Base-by-base conservation (phyloP, 768 basidiomycete genomes). In the Termitomyces sp. region DNA sequence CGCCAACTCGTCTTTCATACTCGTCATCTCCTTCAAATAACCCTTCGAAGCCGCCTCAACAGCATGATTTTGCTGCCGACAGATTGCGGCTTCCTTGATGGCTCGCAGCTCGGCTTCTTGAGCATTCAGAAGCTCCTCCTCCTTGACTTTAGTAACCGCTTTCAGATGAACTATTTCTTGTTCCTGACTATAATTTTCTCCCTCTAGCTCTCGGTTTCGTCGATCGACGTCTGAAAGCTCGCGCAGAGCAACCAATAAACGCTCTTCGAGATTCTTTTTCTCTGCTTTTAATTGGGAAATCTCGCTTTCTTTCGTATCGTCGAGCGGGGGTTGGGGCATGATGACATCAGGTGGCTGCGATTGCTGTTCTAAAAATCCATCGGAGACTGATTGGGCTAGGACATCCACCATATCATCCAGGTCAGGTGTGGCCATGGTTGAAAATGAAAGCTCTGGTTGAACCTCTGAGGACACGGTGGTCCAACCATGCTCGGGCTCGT, bases 151-250 rank as follows among this genome's bases (percentile, higher is more conserved):
- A 9, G 38, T 17, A 42, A 15, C 11, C 1, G 29, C 54, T 31
- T 32, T 42, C 9, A 55, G 15, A 42, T 20, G 54, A 42, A 25
- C 29, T 11, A 55, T 11, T n/a, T 55, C 54, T 55, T 58, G 60
- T 17, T 32, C 57, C 51, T 36, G 55, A 9, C 37, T 51, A 37
- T 37, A 34, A 29, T 61, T 63, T 38, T 65, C 62, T n/a, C 53
- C 62, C 25, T 57, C 57, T 5, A 62, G 56, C 32, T 61, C 60
- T 42, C 43, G 54, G n/a, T 56, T 65, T 29, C 57, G 48, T 56
- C 52, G 59, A 7, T 56, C 53, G 29, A 48, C 43, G 17, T 54
- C 34, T 3, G 58, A 47, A 48, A 66, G 59, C 36, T 62, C 59
- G 9, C 45, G 50, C 20, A 54, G 40, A 7, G 56, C 56, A 46